Conservation (phyloP, 805 yeast genomes). For the Suhomyces emberorum region DNA sequence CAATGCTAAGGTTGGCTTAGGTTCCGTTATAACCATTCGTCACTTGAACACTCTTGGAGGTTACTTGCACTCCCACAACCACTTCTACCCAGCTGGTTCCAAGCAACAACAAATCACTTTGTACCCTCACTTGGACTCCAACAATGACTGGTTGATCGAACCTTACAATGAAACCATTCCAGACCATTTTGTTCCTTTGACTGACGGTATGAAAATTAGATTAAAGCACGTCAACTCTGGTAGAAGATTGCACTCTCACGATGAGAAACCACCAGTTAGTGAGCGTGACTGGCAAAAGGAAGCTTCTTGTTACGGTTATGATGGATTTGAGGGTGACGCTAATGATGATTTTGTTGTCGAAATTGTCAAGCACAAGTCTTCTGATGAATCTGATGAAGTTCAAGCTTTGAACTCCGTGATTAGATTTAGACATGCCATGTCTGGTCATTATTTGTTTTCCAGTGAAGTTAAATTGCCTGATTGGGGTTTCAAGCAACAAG, state of each 20-base stretch:
- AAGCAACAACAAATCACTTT: slow-evolving; percentile 80
- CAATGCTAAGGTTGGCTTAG: slow-evolving; percentile 67
- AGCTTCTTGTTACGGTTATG: slow-evolving; percentile 71
- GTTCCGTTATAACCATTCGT: slow-evolving; percentile 62
- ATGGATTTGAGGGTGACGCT: slow-evolving; percentile 77
- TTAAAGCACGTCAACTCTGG: slow-evolving; percentile 55
- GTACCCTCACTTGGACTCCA: slow-evolving; percentile 73
- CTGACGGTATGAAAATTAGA: slow-evolving; percentile 69
- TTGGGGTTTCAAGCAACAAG: slow-evolving; percentile 84
- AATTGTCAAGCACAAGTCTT: slow-evolving; percentile 54
- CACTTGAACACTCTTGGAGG: slow-evolving; percentile 75
- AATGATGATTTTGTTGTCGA: slow-evolving; percentile 81
- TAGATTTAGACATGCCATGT: slow-evolving; percentile 74
- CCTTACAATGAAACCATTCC: slow-evolving; percentile 58
- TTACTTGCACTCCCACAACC: slow-evolving; percentile 77
- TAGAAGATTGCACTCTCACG: slow-evolving; percentile 78
- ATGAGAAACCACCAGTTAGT: slow-evolving; percentile 73
- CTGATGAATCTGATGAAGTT: slow-evolving; percentile 51
- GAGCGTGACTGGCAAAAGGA: slow-evolving; percentile 84
- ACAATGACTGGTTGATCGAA: slow-evolving; percentile 72
- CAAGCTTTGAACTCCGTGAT: slow-evolving; percentile 68
- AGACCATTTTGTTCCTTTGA: slow-evolving; percentile 56
- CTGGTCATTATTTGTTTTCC: slow-evolving; percentile 76
- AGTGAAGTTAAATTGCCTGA: slow-evolving; percentile 71
- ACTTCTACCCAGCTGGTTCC: slow-evolving; percentile 71